Evolutionary conservation across 2,329 filamentous ascomycete species (phyloP), one percentile per base, ranked within the genome.

Genomic region (Aureobasidium sp.): DNA sequence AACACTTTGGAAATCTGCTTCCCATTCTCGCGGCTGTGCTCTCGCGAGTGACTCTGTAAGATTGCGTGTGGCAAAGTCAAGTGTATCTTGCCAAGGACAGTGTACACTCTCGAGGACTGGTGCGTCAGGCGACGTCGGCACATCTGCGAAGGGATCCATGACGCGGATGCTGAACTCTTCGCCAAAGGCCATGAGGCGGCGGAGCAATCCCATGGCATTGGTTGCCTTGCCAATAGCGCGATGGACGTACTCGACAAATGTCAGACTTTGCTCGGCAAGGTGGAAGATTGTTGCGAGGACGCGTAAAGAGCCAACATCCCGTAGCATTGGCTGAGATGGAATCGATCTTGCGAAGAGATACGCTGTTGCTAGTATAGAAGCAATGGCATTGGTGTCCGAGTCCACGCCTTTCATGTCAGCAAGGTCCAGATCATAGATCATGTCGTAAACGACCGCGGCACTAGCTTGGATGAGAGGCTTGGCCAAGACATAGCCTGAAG

Each of bases 401-500:
- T 68, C 64, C 3, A 80, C 67, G 52, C 74, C 79, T 6, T 67
- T 62, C 1, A 68, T 32, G 61, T 80, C 74, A 13, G 71, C 72
- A 15, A 79, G 67, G 36, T 79, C 73, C 2, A 84, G 65, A 48
- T 78, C 74, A 64, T 78, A 77, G 1, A 81, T 66, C 55, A 83
- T 64, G 8, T 77, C 73, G 5, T 74, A 67, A 7, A 83, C 72
- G 0, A 79, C 74, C 6, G 71, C 69, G 0, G 71, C 71, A 15
- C 78, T 72, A 1, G 81, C 79, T 53, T 80, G 73, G 29, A 86
- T 68, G 7, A 86, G 74, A 0, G 84, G 84, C 20, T 74, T 67
- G 5, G 78, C 77, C 4, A 85, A 70, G 20, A 85, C 74, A 77
- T 82, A 84, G 2, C 79, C 79, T 27, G 73, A 73, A 3, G 73